Evolutionary conservation across 129 eudicot genomes (phyloP).

Genomic region (sunflower (Helianthus annuus)): HanXRQr2.0-SUNRISE NC_035435.2:153714540-153715039

Average conservation of each 20-base stretch:
- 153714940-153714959: slow-evolving; percentile 11
- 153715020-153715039: neutral
- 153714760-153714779: slow-evolving; percentile 25
- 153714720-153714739: neutral
- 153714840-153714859: neutral
- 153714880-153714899: neutral
- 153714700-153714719: no score
- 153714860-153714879: neutral
- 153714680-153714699: no score
- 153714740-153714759: neutral
- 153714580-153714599: no score
- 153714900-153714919: slow-evolving; percentile 4
- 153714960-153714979: neutral
- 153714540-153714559: no score
- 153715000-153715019: neutral
- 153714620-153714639: no score
- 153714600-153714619: no score
- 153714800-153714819: slow-evolving; percentile 4
- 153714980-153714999: neutral
- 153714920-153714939: slow-evolving; percentile 18
- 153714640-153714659: neutral
- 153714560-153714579: no score
- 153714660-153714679: no score
- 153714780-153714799: slow-evolving; percentile 4
- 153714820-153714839: slow-evolving; percentile 16